phyloP scores from a whole-genome alignment of 805 yeast species.

The Cyberlindnera saturnus region DNA sequence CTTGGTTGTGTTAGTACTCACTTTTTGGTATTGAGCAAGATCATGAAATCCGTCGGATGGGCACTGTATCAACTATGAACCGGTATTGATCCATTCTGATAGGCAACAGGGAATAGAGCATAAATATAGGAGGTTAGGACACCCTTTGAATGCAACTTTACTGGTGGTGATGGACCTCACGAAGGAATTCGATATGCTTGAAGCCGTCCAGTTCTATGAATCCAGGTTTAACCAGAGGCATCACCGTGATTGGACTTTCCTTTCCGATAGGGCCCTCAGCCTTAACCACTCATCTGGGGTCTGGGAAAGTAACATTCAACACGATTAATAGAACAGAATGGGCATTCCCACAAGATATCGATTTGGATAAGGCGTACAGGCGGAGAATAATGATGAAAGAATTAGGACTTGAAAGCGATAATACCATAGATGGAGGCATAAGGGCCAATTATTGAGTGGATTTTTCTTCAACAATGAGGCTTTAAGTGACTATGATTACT shows the following conservation, averaged over 20 bases:
- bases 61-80: background rate
- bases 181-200: constrained; percentile 27
- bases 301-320: constrained; percentile 60
- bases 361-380: constrained; percentile 37
- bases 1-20: no score
- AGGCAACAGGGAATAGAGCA: background rate
- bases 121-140: background rate
- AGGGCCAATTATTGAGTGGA: constrained; percentile 40
- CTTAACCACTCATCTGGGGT: constrained; percentile 38
- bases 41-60: no score
- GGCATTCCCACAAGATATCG: constrained; percentile 59
- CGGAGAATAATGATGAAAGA: constrained; percentile 35
- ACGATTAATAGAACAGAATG: constrained; percentile 51
- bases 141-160: background rate
- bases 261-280: constrained; percentile 57
- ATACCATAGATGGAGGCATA: constrained; percentile 56
- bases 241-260: constrained; percentile 71
- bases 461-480: constrained; percentile 57
- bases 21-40: no score
- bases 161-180: background rate
- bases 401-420: constrained; percentile 45
- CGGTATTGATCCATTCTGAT: background rate
- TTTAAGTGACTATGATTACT: constrained; percentile 51
- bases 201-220: constrained; percentile 53
- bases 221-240: constrained; percentile 53